Evolutionary conservation across 441 rosid species (phyloP).

Genomic region (Euphorbia corollata): DNA sequence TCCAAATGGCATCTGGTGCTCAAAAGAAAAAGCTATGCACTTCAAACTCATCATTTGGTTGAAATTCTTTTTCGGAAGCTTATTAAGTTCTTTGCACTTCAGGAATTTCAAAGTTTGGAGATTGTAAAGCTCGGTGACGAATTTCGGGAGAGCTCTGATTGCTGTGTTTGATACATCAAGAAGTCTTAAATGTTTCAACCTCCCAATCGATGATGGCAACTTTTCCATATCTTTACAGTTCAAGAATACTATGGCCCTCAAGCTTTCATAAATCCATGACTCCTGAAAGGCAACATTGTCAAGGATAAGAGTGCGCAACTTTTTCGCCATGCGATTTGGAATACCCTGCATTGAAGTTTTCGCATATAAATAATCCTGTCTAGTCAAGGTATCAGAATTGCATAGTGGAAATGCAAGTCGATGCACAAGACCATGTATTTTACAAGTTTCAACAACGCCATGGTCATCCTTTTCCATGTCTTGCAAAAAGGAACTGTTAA

Average conservation of each 20-base stretch:
- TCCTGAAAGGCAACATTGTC: background rate
- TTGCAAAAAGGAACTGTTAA: background rate
- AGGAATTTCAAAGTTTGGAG: slow-evolving; percentile 4
- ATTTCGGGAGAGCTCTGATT: slow-evolving; percentile 17
- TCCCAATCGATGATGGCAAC: background rate
- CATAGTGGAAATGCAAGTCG: too few relatives aligned
- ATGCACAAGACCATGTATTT: background rate
- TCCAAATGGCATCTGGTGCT: slow-evolving; percentile 4
- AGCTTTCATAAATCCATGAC: background rate
- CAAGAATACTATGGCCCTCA: background rate
- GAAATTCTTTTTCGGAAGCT: slow-evolving; percentile 17
- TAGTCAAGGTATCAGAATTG: too few relatives aligned
- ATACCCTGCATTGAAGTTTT: background rate
- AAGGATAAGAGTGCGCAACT: background rate
- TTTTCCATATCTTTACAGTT: background rate
- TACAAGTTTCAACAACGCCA: background rate
- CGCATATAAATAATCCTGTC: too few relatives aligned
- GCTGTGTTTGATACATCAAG: background rate
- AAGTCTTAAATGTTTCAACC: background rate
- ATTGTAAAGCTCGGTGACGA: slow-evolving; percentile 22
- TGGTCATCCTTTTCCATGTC: background rate
- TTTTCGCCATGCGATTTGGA: background rate
- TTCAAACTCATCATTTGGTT: slow-evolving; percentile 20
- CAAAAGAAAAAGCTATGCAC: slow-evolving; percentile 7
- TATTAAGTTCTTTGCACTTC: slow-evolving; percentile 11